phyloP scores from a whole-genome alignment of 2,329 filamentous ascomycete genomes.

The Neurospora crassa region DNA sequence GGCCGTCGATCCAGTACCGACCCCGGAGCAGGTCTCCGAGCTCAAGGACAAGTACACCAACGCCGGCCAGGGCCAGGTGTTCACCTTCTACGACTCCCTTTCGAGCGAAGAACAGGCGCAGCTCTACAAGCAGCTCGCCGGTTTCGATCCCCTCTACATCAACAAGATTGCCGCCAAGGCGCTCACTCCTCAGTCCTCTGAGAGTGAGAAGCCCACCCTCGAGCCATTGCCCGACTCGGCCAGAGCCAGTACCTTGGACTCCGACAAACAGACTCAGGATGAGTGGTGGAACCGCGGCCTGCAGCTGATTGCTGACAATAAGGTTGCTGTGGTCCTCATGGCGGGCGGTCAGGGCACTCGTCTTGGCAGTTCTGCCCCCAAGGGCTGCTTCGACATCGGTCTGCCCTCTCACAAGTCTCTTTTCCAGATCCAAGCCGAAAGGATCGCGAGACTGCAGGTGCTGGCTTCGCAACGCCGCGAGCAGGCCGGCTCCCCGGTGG shows the following conservation, averaged over 20 bases:
- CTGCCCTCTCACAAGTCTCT: constrained; percentile 87
- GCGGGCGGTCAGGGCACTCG: constrained; percentile 94
- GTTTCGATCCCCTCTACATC: constrained; percentile 78
- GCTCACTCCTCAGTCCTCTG: constrained; percentile 62
- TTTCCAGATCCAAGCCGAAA: constrained; percentile 95
- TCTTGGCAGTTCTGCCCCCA: constrained; percentile 87
- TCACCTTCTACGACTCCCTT: constrained; percentile 80
- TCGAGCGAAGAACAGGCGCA: constrained; percentile 60
- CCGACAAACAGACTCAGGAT: constrained; percentile 64
- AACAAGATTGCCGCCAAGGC: constrained; percentile 78
- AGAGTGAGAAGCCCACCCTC: constrained; percentile 43
- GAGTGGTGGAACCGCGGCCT: constrained; percentile 78
- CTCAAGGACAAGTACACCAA: constrained; percentile 65
- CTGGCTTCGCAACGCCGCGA: constrained; percentile 64
- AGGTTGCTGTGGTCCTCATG: constrained; percentile 85
- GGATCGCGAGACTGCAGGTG: constrained; percentile 77
- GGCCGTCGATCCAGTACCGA: constrained; percentile 29
- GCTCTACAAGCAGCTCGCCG: constrained; percentile 72
- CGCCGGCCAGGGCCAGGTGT: constrained; percentile 72
- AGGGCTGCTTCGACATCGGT: constrained; percentile 96
- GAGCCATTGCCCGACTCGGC: constrained; percentile 83
- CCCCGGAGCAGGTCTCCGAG: constrained; percentile 54
- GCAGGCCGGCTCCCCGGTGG: constrained; percentile 42
- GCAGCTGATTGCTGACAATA: constrained; percentile 67
- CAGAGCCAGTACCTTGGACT: constrained; percentile 86